Conservation (phyloP, 2,329 filamentous ascomycete species). For the Fusarium nisikadoi region DNA sequence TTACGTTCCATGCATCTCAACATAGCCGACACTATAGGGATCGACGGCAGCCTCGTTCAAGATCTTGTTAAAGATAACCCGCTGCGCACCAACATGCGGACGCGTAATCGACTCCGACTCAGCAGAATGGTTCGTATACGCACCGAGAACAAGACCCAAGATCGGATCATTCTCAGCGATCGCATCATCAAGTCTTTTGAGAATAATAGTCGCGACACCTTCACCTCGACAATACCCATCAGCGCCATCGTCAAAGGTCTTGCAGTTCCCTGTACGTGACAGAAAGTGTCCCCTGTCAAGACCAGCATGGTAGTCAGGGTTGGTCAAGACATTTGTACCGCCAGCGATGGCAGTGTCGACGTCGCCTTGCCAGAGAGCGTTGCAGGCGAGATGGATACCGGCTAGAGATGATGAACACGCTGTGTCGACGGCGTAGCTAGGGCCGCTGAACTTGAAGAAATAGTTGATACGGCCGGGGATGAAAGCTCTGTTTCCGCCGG, state of each 20-base stretch:
- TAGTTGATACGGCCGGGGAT: slow-evolving; percentile 75
- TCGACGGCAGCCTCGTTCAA: slow-evolving; percentile 79
- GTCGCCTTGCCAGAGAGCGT: slow-evolving; percentile 74
- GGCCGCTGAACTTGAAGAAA: slow-evolving; percentile 80
- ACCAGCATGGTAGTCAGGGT: slow-evolving; percentile 72
- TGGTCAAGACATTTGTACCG: slow-evolving; percentile 75
- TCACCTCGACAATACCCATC: slow-evolving; percentile 67
- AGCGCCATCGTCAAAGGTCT: slow-evolving; percentile 68
- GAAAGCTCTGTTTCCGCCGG: slow-evolving; percentile 58
- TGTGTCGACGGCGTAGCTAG: slow-evolving; percentile 79
- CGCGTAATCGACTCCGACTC: slow-evolving; percentile 78
- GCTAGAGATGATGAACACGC: slow-evolving; percentile 80
- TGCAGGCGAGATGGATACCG: slow-evolving; percentile 76
- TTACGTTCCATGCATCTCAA: slow-evolving; percentile 82
- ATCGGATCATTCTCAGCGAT: slow-evolving; percentile 71
- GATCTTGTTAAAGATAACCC: slow-evolving; percentile 70
- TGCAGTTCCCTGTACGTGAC: slow-evolving; percentile 54
- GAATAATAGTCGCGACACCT: slow-evolving; percentile 57
- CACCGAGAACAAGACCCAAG: slow-evolving; percentile 69
- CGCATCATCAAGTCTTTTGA: slow-evolving; percentile 62
- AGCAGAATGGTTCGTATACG: slow-evolving; percentile 77
- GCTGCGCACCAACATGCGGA: slow-evolving; percentile 72
- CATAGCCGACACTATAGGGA: slow-evolving; percentile 80
- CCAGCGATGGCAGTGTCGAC: slow-evolving; percentile 85
- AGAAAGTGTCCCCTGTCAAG: slow-evolving; percentile 74